Percentiles rank a stretch among this genome's conserved stretches.
These are phyloP conservation scores for Xylariomycetidae sp. DNA, from an alignment of 2,329 filamentous ascomycete genomes.

Conservation along the genomic window DNA sequence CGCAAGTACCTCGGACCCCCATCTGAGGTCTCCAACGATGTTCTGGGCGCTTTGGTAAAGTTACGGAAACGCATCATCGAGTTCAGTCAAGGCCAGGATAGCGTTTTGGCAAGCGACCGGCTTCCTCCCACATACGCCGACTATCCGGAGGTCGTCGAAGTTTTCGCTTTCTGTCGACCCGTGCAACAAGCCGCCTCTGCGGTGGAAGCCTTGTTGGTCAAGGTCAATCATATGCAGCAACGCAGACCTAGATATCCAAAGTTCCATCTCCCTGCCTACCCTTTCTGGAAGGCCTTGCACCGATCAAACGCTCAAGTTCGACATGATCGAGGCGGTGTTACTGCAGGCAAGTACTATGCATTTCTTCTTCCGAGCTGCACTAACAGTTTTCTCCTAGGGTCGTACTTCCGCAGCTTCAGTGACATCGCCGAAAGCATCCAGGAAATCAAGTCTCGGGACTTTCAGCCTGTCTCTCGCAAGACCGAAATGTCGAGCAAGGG, in stretches of 20 bases:
- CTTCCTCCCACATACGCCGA: constrained; percentile 40
- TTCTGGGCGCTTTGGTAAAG: constrained; percentile 31
- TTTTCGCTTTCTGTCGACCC: constrained; percentile 50
- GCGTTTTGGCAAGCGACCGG: constrained; percentile 37
- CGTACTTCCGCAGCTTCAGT: constrained; percentile 38
- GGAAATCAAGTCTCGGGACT: constrained; percentile 34
- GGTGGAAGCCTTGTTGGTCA: constrained; percentile 39
- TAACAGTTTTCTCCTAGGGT: constrained; percentile 15
- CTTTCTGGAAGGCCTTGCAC: constrained; percentile 45
- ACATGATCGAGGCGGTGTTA: constrained; percentile 53
- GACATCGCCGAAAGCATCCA: constrained; percentile 38
- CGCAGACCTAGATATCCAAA: constrained; percentile 30
- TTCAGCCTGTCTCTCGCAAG: constrained; percentile 25
- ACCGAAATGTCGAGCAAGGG: constrained; percentile 23
- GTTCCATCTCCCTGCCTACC: constrained; percentile 47
- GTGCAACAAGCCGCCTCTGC: constrained; percentile 45
- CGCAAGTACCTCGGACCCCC: constrained; percentile 41
- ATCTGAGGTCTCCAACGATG: constrained; percentile 34
- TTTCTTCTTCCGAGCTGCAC: no score
- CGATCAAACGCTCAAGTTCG: constrained; percentile 51
- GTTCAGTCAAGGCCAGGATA: constrained; percentile 42
- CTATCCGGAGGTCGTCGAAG: constrained; percentile 43
- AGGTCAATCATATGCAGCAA: constrained; percentile 42
- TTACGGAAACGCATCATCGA: constrained; percentile 36
- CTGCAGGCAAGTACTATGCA: constrained; percentile 46